phyloP scores from a whole-genome alignment of 2,329 filamentous ascomycete genomes.

The Tolypocladium nubicola region DNA sequence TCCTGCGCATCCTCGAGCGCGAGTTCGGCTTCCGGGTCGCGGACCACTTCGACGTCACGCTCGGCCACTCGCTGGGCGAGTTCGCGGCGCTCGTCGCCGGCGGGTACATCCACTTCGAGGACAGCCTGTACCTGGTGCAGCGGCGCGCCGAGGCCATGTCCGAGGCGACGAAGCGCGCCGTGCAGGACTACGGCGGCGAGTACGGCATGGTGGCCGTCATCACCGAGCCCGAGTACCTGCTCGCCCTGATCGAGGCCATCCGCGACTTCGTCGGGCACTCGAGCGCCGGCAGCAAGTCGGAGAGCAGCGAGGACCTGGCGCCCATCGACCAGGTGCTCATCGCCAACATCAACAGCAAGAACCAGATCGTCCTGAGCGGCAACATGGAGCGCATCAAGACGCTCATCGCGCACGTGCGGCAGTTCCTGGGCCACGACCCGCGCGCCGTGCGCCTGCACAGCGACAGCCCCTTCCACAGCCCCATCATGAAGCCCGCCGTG shows the following conservation, averaged over 20 bases:
- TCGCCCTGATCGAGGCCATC: slow-evolving; percentile 59
- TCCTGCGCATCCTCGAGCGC: slow-evolving; percentile 74
- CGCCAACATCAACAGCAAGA: slow-evolving; percentile 91
- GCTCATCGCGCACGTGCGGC: slow-evolving; percentile 72
- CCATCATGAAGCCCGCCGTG: slow-evolving; percentile 80
- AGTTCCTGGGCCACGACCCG: slow-evolving; percentile 87
- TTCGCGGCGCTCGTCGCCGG: slow-evolving; percentile 84
- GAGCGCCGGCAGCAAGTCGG: slow-evolving; percentile 53
- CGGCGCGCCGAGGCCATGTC: slow-evolving; percentile 76
- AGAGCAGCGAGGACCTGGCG: slow-evolving; percentile 56
- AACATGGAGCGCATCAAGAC: slow-evolving; percentile 73
- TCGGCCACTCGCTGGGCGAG: slow-evolving; percentile 87
- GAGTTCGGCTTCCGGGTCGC: slow-evolving; percentile 69
- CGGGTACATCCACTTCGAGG: slow-evolving; percentile 66
- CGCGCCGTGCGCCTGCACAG: slow-evolving; percentile 77
- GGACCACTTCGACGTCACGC: slow-evolving; percentile 66
- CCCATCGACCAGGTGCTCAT: slow-evolving; percentile 81
- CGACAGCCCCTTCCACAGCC: slow-evolving; percentile 84
- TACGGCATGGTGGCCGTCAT: slow-evolving; percentile 94
- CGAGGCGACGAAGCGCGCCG: slow-evolving; percentile 57
- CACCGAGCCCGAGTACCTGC: slow-evolving; percentile 71
- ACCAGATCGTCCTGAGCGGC: slow-evolving; percentile 89
- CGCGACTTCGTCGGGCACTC: slow-evolving; percentile 67
- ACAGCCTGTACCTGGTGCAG: slow-evolving; percentile 68
- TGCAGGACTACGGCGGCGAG: slow-evolving; percentile 59